These are phyloP conservation scores for Alternaria burnsii DNA, from an alignment of 2,329 filamentous ascomycete species.

Conservation along the genomic window DNA sequence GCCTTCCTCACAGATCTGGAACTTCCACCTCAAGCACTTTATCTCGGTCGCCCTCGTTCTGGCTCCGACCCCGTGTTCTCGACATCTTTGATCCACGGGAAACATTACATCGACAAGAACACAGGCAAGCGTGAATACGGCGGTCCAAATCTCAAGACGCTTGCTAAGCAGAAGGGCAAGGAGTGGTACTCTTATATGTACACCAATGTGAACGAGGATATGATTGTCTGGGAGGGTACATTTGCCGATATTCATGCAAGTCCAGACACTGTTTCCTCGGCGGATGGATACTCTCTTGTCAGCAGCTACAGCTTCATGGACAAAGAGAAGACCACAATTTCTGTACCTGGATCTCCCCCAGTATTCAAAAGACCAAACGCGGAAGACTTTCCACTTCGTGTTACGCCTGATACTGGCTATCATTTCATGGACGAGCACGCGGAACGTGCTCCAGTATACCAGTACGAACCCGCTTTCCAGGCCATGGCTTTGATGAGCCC, in stretches of 20 bases:
- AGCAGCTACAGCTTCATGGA: constrained; percentile 1
- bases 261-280: not conserved
- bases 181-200: not conserved
- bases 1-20: not conserved
- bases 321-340: not conserved
- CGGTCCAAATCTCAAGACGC: not conserved
- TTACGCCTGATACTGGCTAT: not conserved
- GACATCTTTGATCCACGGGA: not conserved
- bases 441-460: not conserved
- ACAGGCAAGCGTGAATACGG: not conserved
- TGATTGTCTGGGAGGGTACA: not conserved
- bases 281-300: not conserved
- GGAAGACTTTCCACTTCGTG: not conserved
- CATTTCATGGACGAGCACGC: not conserved
- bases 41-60: not conserved
- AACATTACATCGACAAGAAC: not conserved
- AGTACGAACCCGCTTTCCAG: constrained; percentile 20
- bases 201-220: not conserved
- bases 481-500: constrained; percentile 17
- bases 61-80: not conserved
- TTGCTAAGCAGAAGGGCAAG: not conserved
- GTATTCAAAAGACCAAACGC: not conserved
- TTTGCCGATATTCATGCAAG: not conserved
- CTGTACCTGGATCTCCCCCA: not conserved
- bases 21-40: not conserved